Evolutionary conservation across 2,329 filamentous ascomycete species (phyloP).

Genomic region (Mollisiaceae sp.): DNA sequence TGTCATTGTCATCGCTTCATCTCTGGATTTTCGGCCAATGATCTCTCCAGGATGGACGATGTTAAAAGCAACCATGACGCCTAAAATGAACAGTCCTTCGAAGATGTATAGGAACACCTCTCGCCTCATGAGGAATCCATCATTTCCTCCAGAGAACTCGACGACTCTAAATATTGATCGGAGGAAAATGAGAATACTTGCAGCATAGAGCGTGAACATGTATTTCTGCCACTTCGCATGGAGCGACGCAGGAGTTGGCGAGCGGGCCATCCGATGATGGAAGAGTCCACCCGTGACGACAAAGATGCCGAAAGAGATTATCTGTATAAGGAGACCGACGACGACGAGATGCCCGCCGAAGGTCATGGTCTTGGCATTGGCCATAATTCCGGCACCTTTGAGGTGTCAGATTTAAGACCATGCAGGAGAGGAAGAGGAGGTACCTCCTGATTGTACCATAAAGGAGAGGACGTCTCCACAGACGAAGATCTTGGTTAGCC

Average conservation of each 20-base stretch:
- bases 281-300: slow-evolving; percentile 49
- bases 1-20: not conserved
- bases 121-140: slow-evolving; percentile 42
- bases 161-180: slow-evolving; percentile 53
- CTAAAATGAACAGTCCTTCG: slow-evolving; percentile 48
- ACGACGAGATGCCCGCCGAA: slow-evolving; percentile 50
- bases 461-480: slow-evolving; percentile 51
- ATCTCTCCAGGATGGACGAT: slow-evolving; percentile 43
- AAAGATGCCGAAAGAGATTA: slow-evolving; percentile 56
- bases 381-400: slow-evolving; percentile 38
- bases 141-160: slow-evolving; percentile 51
- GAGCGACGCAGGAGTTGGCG: slow-evolving; percentile 33
- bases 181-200: slow-evolving; percentile 51
- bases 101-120: slow-evolving; percentile 52
- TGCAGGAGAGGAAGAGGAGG: not conserved
- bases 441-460: slow-evolving; percentile 47
- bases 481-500: slow-evolving; percentile 54
- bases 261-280: slow-evolving; percentile 46
- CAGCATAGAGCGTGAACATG: slow-evolving; percentile 48
- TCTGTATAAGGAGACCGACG: slow-evolving; percentile 53
- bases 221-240: slow-evolving; percentile 42
- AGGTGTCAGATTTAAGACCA: not conserved
- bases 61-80: slow-evolving; percentile 45
- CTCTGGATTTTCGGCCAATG: slow-evolving; percentile 9
- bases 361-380: slow-evolving; percentile 36